These are phyloP conservation scores for Aspergillus pseudoterreus DNA, from an alignment of 2,329 filamentous ascomycete species.

Conservation along the genomic window DNA sequence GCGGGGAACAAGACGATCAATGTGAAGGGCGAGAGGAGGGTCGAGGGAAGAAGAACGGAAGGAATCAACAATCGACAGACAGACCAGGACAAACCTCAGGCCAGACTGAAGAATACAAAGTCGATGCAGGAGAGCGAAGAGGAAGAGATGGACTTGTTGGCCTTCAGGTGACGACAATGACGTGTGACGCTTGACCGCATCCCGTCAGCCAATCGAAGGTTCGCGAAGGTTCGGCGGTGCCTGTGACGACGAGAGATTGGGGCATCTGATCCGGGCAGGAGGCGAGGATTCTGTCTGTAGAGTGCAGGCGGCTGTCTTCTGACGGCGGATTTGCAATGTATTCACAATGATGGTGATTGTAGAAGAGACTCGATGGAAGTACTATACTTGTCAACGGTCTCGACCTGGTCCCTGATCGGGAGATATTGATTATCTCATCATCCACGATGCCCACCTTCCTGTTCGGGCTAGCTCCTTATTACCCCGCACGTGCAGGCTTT, in stretches of 20 bases:
- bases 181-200: slow-evolving; percentile 28
- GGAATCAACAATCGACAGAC: neutral
- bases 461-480: neutral
- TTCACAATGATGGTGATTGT: no score
- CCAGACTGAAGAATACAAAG: neutral
- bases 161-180: slow-evolving; percentile 18
- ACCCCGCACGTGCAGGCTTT: neutral
- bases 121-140: neutral
- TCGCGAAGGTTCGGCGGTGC: slow-evolving; percentile 34
- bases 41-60: neutral
- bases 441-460: neutral
- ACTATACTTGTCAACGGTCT: neutral
- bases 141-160: slow-evolving; percentile 8
- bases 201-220: slow-evolving; percentile 27
- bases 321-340: no score
- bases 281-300: no score
- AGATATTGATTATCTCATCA: neutral
- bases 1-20: neutral
- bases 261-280: neutral
- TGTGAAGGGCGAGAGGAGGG: neutral
- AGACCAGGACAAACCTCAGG: slow-evolving; percentile 2
- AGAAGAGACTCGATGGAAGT: no score
- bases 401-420: neutral
- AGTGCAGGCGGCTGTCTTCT: no score
- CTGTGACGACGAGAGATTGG: neutral